Evolutionary conservation across 2,329 filamentous ascomycete genomes (phyloP), one percentile per base, ranked within the genome.

Genomic region (Clarireedia sp.): DNA sequence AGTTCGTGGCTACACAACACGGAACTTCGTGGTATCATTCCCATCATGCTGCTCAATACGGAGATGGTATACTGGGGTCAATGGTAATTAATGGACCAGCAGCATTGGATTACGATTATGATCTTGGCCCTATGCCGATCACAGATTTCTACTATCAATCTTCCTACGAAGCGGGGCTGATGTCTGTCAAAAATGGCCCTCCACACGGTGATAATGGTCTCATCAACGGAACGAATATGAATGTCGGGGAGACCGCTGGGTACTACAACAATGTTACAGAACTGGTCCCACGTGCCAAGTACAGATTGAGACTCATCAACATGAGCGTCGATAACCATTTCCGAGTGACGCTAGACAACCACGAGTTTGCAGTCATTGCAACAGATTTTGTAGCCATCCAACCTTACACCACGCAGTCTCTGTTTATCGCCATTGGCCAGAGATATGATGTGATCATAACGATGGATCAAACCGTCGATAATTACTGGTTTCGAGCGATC

Each of bases 401-500:
- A 14, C 60, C 65, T 9, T 59, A 65, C 19, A 58, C 61, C 5
- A 60, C 63, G 29, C 64, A 65, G 48, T 57, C 63, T 14, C 62
- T 68, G 41, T 55, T 57, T n/a, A 58, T 63, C 17, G 51, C 61
- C 37, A 57, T 57, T 14, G 86, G 83, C 0, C 86, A 89, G 69
- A 78, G 86, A 44, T 79, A 75, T 64, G 74, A 0, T 64, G 69
- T 24, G 65, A 74, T 19, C 71, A 79, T 24, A 87, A 81, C 63
- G 82, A 83, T 70, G 75, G 88, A 63, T 74, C 84, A 26, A 79
- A 81, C 0, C 72, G 76, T 41, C 80, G 79, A 72, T 14, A 74
- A 77, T 51, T 83, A 80, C 63, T 82, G 83, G 60, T 74, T 77
- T 4, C 74, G 78, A 52, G 72, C 75, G 43, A 73, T 73, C 0